A percentile compares a stretch with the other conserved stretches of the same genome.
Conservation (phyloP, 176 grass and related monocot species). For the Triticum dicoccoides region DNA sequence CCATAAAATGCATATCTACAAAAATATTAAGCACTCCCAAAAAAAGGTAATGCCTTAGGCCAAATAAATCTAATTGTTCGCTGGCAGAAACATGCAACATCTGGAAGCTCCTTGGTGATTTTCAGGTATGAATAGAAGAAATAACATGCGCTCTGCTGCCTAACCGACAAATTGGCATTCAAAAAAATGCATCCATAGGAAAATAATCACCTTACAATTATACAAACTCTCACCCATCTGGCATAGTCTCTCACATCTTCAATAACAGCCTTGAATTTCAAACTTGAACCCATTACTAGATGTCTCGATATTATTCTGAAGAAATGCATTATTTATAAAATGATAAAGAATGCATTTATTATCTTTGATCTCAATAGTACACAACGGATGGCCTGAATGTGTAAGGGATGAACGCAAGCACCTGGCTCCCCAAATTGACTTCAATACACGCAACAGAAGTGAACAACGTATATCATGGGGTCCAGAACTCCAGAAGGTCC, state of each 20-base stretch:
- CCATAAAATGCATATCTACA: neutral
- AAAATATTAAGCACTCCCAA: neutral
- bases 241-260: slow-evolving; percentile 22
- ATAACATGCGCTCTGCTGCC: neutral
- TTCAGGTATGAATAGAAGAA: neutral
- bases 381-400: neutral
- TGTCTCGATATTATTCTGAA: slow-evolving; percentile 30
- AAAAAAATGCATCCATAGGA: neutral
- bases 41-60: neutral
- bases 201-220: slow-evolving; percentile 32
- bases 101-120: neutral
- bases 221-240: slow-evolving; percentile 25
- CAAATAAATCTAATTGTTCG: neutral
- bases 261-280: slow-evolving; percentile 16
- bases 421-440: neutral
- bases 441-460: neutral
- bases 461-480: neutral
- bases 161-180: slow-evolving; percentile 11
- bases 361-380: neutral
- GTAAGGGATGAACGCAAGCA: neutral
- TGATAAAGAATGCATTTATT: slow-evolving; percentile 7
- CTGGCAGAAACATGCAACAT: neutral
- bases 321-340: slow-evolving; percentile 38
- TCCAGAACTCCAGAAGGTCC: neutral
- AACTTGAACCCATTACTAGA: slow-evolving; percentile 30